A percentile compares a stretch with the other conserved stretches of the same genome.
These are phyloP conservation scores for Fraxinus latifolia DNA, from an alignment of 305 asterid species.

Conservation along the genomic window DNA sequence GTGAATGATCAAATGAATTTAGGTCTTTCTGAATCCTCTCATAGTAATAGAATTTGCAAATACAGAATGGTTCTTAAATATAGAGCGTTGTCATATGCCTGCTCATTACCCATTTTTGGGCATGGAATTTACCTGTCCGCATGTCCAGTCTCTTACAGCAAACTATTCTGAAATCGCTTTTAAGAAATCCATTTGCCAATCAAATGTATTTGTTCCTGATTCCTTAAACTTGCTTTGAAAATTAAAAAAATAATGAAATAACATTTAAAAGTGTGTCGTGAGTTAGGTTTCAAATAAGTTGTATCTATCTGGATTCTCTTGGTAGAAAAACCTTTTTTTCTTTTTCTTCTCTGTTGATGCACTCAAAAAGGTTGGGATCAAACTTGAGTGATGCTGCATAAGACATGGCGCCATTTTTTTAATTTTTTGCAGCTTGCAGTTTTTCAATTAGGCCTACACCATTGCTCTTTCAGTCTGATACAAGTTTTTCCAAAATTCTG, in stretches of 20 bases:
- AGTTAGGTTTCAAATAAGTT: not conserved
- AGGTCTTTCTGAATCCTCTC: not conserved
- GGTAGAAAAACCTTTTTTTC: not conserved
- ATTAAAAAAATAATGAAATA: not conserved
- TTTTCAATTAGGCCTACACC: not conserved
- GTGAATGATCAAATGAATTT: not conserved
- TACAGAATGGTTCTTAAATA: not conserved
- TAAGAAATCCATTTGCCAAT: not conserved
- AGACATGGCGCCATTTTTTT: not conserved
- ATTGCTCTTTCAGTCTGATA: not conserved
- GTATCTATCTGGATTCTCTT: not conserved
- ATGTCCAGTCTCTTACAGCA: not conserved
- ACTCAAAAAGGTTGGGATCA: not conserved
- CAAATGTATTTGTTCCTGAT: not conserved
- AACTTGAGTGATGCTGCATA: not conserved
- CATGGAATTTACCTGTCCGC: not conserved
- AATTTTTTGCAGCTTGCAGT: not conserved
- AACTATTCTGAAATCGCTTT: not conserved
- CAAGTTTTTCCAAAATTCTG: not conserved
- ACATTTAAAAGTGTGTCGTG: not conserved
- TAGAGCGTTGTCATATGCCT: not conserved
- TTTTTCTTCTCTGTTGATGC: not conserved
- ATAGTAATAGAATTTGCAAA: not conserved
- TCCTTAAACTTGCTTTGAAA: not conserved
- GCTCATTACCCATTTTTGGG: not conserved